phyloP scores from a whole-genome alignment of 768 basidiomycete genomes.

The Tubosaeta sp. region DNA sequence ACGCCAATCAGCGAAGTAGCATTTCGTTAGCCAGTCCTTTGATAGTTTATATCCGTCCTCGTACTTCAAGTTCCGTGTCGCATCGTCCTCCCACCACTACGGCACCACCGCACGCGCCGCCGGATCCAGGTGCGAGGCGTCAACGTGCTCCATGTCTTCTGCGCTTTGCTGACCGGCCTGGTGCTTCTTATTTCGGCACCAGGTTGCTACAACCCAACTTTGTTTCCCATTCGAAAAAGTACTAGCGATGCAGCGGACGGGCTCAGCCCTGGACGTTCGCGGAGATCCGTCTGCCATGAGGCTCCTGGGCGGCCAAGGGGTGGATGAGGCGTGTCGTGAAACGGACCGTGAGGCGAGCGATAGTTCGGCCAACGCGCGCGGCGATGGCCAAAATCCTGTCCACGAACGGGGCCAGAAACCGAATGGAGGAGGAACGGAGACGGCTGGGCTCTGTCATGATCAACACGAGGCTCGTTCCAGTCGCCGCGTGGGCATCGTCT shows the following conservation, averaged over 20 bases:
- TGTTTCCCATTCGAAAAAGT: background rate
- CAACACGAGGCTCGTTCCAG: conserved; percentile 36
- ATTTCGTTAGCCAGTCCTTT: conserved; percentile 10
- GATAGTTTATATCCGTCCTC: conserved; percentile 22
- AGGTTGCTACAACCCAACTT: background rate
- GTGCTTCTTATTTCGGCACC: conserved; percentile 1
- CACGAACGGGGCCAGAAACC: conserved; percentile 1
- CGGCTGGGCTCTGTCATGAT: conserved; percentile 14
- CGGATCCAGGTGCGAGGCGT: background rate
- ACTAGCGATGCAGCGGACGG: background rate
- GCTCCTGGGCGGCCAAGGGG: conserved; percentile 20
- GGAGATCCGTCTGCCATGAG: conserved; percentile 26
- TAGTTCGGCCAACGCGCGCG: conserved; percentile 9
- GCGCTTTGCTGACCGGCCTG: background rate
- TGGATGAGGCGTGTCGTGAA: conserved; percentile 22
- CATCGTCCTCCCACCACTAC: background rate
- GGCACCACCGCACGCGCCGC: background rate
- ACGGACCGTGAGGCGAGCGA: conserved; percentile 14
- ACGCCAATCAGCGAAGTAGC: conserved; percentile 3
- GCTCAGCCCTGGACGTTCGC: conserved; percentile 7
- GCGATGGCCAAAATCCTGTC: background rate
- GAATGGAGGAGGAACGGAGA: conserved; percentile 18
- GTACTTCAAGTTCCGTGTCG: conserved; percentile 15
- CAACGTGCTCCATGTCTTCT: background rate
- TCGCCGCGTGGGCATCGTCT: conserved; percentile 42